phyloP scores from a whole-genome alignment of 352 stramenopile genomes.

The Pythium sukuiense region DNA sequence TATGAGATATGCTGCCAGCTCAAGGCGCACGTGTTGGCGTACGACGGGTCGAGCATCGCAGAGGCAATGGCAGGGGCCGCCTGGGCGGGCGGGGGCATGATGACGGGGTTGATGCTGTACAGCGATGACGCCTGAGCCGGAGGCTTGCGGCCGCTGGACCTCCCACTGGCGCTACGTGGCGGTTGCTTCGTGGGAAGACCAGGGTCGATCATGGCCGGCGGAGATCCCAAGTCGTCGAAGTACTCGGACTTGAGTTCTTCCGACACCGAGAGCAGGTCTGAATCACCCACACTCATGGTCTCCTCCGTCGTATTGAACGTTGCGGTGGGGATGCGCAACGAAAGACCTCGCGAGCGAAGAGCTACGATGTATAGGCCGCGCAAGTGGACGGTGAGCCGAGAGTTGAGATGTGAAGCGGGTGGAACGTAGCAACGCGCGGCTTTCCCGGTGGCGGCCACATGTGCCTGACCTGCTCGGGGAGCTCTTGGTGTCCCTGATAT shows the following conservation, averaged over 20 bases:
- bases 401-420: constrained; percentile 15
- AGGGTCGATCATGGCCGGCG: constrained; percentile 1
- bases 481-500: background rate
- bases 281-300: constrained; percentile 5
- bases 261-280: constrained; percentile 10
- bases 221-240: constrained; percentile 9
- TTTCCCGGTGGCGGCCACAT: background rate
- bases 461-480: constrained; percentile 10
- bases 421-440: background rate
- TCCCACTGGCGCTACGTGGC: background rate
- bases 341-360: background rate
- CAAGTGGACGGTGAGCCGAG: background rate
- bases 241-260: constrained; percentile 19
- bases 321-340: background rate
- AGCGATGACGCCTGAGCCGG: background rate
- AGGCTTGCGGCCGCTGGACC: constrained; percentile 5
- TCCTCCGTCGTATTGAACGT: constrained; percentile 6
- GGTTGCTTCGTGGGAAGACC: background rate
- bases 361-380: background rate
- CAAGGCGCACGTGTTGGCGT: constrained; percentile 29
- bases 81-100: background rate
- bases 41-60: constrained; percentile 20
- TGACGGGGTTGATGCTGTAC: background rate
- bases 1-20: constrained; percentile 38
- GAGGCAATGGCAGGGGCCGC: constrained; percentile 15